A percentile compares a stretch with the other conserved stretches of the same genome.
These are phyloP conservation scores for Coemansia sp. DNA, from an alignment of 192 early-diverging fungal genomes.

Conservation along the genomic window DNA sequence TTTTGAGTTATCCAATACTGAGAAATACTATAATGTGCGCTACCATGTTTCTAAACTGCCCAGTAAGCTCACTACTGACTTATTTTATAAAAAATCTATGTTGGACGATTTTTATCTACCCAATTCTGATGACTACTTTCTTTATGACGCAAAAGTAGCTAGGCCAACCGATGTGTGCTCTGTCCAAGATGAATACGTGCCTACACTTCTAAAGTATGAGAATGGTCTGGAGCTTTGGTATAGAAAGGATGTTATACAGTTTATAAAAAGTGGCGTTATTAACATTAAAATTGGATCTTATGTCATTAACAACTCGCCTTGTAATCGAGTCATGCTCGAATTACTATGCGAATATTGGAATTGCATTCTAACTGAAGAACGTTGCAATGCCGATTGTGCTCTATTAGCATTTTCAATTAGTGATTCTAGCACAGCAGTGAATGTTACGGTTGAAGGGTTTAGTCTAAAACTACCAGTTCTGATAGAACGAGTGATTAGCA, in stretches of 20 bases:
- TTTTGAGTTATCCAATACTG: no score
- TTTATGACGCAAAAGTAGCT: conserved; percentile 22
- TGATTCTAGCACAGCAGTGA: conserved; percentile 60
- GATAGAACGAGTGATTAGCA: conserved; percentile 60
- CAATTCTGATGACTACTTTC: conserved; percentile 1
- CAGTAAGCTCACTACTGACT: no score
- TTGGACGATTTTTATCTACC: background rate
- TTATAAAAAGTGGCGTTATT: conserved; percentile 71
- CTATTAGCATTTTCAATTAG: conserved; percentile 67
- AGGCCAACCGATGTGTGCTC: background rate
- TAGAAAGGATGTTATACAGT: conserved; percentile 85
- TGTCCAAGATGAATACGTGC: conserved; percentile 8
- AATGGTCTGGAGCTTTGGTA: conserved; percentile 70
- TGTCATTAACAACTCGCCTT: conserved; percentile 31
- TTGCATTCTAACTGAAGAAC: conserved; percentile 73
- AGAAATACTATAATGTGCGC: no score
- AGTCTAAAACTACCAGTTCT: conserved; percentile 75
- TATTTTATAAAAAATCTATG: no score
- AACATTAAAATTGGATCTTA: background rate
- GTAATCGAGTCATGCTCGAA: conserved; percentile 58
- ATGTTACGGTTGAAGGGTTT: conserved; percentile 69
- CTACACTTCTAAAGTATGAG: conserved; percentile 5
- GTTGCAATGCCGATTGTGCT: conserved; percentile 76
- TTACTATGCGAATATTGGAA: conserved; percentile 68
- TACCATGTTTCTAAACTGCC: no score